Evolutionary conservation across 345 rosid genomes (phyloP).

Genomic region (Populus davidiana): DNA sequence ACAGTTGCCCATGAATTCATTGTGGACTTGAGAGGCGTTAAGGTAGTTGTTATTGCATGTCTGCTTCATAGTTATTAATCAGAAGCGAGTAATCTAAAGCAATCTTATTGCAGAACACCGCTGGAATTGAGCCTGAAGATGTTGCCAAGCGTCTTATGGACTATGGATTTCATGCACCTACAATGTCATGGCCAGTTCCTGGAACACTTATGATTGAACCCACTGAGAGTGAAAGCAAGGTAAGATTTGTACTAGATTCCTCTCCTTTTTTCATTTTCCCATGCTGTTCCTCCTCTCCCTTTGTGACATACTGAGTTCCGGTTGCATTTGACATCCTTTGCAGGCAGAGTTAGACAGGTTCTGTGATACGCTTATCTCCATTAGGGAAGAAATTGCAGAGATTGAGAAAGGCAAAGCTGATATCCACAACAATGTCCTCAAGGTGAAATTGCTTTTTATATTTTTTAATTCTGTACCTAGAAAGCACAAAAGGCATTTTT

Average conservation of each 20-base stretch:
- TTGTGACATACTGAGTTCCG: neutral
- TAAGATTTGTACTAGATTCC: constrained; percentile 18
- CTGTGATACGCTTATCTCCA: constrained; percentile 93
- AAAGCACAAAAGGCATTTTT: neutral
- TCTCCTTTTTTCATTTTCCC: neutral
- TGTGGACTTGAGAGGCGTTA: constrained; percentile 82
- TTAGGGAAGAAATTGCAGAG: constrained; percentile 87
- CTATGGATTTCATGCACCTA: constrained; percentile 95
- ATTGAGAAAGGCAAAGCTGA: constrained; percentile 96
- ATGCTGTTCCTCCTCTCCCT: constrained; percentile 1
- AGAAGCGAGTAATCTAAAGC: constrained; percentile 7
- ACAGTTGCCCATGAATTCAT: constrained; percentile 96
- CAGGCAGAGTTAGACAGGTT: constrained; percentile 98
- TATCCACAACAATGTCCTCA: constrained; percentile 82
- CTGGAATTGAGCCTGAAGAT: constrained; percentile 95
- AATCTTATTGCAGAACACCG: constrained; percentile 57
- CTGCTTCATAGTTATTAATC: neutral
- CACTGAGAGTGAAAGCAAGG: constrained; percentile 99
- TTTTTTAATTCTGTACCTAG: neutral
- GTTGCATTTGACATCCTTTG: constrained; percentile 10
- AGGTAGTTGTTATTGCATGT: constrained; percentile 44
- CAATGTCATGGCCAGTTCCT: constrained; percentile 99
- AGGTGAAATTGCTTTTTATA: constrained; percentile 44
- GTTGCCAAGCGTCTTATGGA: constrained; percentile 97
- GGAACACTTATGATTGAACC: constrained; percentile 99